These are phyloP conservation scores for Cutaneotrichosporon sp. DNA, from an alignment of 1,284 basidiomycete species.

Conservation along the genomic window DNA sequence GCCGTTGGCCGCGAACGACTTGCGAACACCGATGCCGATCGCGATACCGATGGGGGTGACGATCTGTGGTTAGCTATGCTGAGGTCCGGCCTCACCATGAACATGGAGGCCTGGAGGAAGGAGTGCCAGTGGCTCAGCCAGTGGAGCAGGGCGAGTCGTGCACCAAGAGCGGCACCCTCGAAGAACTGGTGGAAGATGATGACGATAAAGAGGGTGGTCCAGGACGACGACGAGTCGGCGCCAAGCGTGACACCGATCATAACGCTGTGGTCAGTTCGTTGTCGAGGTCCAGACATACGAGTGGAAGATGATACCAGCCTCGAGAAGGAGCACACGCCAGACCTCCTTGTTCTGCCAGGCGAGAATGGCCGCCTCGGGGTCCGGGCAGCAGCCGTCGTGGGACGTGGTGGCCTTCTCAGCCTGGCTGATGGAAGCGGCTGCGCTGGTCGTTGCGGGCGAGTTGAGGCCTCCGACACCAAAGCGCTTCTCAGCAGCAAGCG, in stretches of 20 bases:
- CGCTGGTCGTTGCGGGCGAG: background rate
- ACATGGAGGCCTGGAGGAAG: conserved; percentile 29
- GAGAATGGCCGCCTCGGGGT: conserved; percentile 13
- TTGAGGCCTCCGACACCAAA: background rate
- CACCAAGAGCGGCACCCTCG: conserved; percentile 38
- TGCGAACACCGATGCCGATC: conserved; percentile 37
- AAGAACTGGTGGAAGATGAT: conserved; percentile 45
- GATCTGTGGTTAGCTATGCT: conserved; percentile 7
- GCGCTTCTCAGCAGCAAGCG: conserved; percentile 25
- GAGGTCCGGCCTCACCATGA: conserved; percentile 30
- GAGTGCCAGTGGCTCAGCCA: conserved; percentile 21
- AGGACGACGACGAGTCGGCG: conserved; percentile 27
- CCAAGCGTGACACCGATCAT: conserved; percentile 33
- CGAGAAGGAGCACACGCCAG: conserved; percentile 51
- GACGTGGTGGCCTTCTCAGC: background rate
- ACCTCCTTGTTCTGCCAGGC: conserved; percentile 9
- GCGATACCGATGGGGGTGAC: conserved; percentile 36
- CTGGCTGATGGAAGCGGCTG: background rate
- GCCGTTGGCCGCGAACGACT: conserved; percentile 39
- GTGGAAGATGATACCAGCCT: conserved; percentile 56
- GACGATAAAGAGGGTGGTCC: conserved; percentile 30
- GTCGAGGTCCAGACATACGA: conserved; percentile 6
- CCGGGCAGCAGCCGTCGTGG: background rate
- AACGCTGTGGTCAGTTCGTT: conserved; percentile 12
- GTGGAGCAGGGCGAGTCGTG: conserved; percentile 33